Evolutionary conservation across 2,329 filamentous ascomycete genomes (phyloP), one percentile per base, ranked within the genome.

Genomic region (Coniochaeta sp.): DNA sequence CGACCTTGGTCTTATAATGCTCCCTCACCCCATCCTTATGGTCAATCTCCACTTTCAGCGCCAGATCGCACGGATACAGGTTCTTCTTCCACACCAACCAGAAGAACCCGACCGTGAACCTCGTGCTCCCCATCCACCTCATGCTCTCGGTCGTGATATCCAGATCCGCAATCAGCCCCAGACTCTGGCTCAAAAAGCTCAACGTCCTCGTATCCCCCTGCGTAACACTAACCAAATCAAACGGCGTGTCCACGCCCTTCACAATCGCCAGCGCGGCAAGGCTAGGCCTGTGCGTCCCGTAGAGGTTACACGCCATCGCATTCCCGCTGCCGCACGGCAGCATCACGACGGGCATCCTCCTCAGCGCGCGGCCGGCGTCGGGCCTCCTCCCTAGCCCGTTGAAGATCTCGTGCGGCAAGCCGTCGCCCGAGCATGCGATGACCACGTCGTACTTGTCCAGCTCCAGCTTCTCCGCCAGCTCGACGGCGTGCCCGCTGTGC

Each of bases 311-410:
- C 56, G 89, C 88, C 83, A 97, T 87, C 20, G 89, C 94, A 67
- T 99, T 99, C 6, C 94, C 94, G 48, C 89, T 94, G 13, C 94
- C 94, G 63, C 91, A 95, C 1, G 94, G 94, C 31, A 99, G 77
- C 63, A 96, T 89, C 20, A 85, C 86, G 2, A 99, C 83, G 1
- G 94, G 89, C 13, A 97, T 71, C 61, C 85, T 87, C 20, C 76
- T 72, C 54, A 99, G 71, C 0, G 92, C 94, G 51, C 78, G 78
- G 28, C 77, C 74, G 18, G 91, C 91, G 68, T 96, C 88, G 4
- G 77, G 64, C 33, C 90, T 84, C 68, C 83, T 86, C 13, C 82
- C 91, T 28, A 99, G 72, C 0, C 94, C 94, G 64, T 99, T 97
- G 74, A 96, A 96, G 8, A 96, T 87, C 68, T 99, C 94, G 65